Conservation (phyloP, 1,284 basidiomycete genomes). For the Abortiporus biennis region DNA sequence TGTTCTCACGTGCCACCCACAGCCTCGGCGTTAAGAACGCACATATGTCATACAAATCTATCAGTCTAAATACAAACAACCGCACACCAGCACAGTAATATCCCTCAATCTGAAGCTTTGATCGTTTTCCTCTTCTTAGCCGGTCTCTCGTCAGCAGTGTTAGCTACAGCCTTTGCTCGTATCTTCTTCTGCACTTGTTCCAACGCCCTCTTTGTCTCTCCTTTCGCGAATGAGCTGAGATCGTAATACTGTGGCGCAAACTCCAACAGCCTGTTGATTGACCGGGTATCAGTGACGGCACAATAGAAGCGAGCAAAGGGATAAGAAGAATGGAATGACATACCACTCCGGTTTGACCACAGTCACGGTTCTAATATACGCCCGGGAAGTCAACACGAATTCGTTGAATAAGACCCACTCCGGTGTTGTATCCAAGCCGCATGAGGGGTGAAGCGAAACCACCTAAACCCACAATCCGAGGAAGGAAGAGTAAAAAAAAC, state of each 20-base stretch:
- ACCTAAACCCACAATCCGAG: too few relatives aligned
- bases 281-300: too few relatives aligned
- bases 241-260: conserved; percentile 81
- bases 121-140: conserved; percentile 75
- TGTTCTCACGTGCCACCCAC: too few relatives aligned
- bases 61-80: too few relatives aligned
- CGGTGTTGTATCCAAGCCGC: conserved; percentile 87
- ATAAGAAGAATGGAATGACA: conserved; percentile 18
- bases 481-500: too few relatives aligned
- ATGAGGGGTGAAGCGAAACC: conserved; percentile 89
- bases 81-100: too few relatives aligned
- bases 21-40: too few relatives aligned
- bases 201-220: conserved; percentile 70
- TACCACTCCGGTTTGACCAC: conserved; percentile 90
- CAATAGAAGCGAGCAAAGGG: too few relatives aligned
- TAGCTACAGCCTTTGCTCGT: too few relatives aligned
- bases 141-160: conserved; percentile 66
- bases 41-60: too few relatives aligned
- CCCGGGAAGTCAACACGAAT: conserved; percentile 88
- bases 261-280: conserved; percentile 86
- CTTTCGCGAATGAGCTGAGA: conserved; percentile 53
- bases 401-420: conserved; percentile 99
- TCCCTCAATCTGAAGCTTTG: too few relatives aligned
- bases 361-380: conserved; percentile 90
- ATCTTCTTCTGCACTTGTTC: too few relatives aligned